These are phyloP conservation scores for Tuber indicum DNA, from an alignment of 495 filamentous ascomycete genomes.

Conservation along the genomic window DNA sequence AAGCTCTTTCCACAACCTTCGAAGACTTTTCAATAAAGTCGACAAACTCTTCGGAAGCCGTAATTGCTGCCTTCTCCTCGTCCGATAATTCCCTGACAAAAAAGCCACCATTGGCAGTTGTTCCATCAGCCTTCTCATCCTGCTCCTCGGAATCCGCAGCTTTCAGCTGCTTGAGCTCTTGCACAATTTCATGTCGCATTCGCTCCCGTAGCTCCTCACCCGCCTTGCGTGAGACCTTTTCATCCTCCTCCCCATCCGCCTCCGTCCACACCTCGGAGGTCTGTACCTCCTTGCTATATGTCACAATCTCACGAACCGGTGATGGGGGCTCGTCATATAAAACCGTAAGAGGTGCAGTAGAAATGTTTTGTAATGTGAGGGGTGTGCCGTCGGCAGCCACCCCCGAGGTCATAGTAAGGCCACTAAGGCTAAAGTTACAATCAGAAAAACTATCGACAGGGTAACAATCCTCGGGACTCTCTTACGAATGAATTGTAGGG, in stretches of 20 bases:
- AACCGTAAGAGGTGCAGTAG: constrained; percentile 60
- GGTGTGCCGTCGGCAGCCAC: constrained; percentile 19
- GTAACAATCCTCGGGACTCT: constrained; percentile 8
- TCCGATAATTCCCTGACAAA: constrained; percentile 72
- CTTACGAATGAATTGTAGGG: constrained; percentile 37
- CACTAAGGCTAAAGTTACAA: constrained; percentile 21
- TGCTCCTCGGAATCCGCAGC: constrained; percentile 48
- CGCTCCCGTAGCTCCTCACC: constrained; percentile 85
- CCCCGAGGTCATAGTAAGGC: constrained; percentile 32
- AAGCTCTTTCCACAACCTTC: constrained; percentile 91
- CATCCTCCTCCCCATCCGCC: constrained; percentile 61
- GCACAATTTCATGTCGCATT: constrained; percentile 82
- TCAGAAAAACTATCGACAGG: constrained; percentile 20
- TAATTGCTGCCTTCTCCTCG: constrained; percentile 85
- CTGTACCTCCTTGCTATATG: constrained; percentile 93
- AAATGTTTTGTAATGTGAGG: constrained; percentile 55
- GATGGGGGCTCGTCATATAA: constrained; percentile 69
- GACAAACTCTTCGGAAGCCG: constrained; percentile 84
- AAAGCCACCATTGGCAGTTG: constrained; percentile 47
- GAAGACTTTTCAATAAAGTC: constrained; percentile 92
- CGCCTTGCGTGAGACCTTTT: constrained; percentile 48
- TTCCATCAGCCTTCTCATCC: constrained; percentile 10
- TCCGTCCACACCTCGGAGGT: constrained; percentile 61
- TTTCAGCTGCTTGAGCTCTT: constrained; percentile 60
- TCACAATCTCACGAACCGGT: constrained; percentile 70